Percentiles rank a stretch among this genome's conserved stretches.
Conservation (phyloP, 140 eudicot species). For the Artemisia princeps region DNA sequence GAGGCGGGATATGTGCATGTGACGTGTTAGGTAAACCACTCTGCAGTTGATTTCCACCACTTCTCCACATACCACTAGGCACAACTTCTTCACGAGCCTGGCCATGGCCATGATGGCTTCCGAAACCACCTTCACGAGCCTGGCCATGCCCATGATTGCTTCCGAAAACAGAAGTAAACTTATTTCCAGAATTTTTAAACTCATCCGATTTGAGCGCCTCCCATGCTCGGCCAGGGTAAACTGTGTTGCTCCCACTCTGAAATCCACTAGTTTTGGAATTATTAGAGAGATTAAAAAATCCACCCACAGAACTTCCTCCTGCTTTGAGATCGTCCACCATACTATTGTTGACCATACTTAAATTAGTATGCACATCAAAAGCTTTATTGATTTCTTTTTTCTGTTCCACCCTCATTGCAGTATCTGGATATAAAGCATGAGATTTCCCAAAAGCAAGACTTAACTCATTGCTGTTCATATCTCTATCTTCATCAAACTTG, state of each 20-base stretch:
- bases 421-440: slow-evolving; percentile 33
- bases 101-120: slow-evolving; percentile 30
- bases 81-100: slow-evolving; percentile 25
- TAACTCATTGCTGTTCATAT: slow-evolving; percentile 35
- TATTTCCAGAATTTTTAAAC: slow-evolving; percentile 33
- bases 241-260: slow-evolving; percentile 32
- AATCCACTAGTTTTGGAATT: slow-evolving; percentile 17
- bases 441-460: slow-evolving; percentile 56
- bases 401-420: slow-evolving; percentile 26
- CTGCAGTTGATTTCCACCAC: slow-evolving; percentile 38
- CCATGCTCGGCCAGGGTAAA: slow-evolving; percentile 42
- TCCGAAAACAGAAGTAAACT: slow-evolving; percentile 20
- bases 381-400: slow-evolving; percentile 26
- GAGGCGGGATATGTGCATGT: slow-evolving; percentile 40
- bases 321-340: slow-evolving; percentile 34
- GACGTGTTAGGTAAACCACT: slow-evolving; percentile 37
- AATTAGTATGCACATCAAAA: slow-evolving; percentile 36
- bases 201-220: slow-evolving; percentile 32
- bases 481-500: slow-evolving; percentile 34
- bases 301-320: slow-evolving; percentile 17
- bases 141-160: too few species aligned
- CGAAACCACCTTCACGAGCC: slow-evolving; percentile 38
- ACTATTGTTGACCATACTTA: slow-evolving; percentile 32
- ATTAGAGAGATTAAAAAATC: slow-evolving; percentile 1
- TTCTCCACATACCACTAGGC: slow-evolving; percentile 44